Percentiles rank a stretch among this genome's conserved stretches.
Conservation (phyloP, 179 eudicot species). For the Corrigiola litoralis region DNA sequence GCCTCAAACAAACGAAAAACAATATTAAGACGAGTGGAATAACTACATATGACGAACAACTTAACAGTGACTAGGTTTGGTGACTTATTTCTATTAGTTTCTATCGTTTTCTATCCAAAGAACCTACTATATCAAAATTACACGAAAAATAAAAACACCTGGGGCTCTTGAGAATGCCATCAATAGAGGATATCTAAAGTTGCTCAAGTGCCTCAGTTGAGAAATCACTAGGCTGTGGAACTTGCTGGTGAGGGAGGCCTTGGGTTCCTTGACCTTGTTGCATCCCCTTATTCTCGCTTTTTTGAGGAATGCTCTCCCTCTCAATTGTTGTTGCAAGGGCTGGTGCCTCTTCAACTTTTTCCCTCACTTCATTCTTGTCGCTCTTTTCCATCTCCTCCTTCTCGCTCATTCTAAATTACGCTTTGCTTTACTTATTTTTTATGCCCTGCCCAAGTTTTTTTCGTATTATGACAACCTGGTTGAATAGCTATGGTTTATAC, state of each 20-base stretch:
- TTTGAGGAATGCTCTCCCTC: background rate
- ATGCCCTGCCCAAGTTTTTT: too few relatives aligned
- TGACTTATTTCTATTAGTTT: too few relatives aligned
- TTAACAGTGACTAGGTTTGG: too few relatives aligned
- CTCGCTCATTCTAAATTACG: too few relatives aligned
- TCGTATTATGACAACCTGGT: too few relatives aligned
- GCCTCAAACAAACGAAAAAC: too few relatives aligned
- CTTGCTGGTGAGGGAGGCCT: slow-evolving; percentile 35
- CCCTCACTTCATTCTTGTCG: background rate
- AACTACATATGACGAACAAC: too few relatives aligned
- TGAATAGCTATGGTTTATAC: too few relatives aligned
- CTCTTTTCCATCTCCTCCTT: too few relatives aligned
- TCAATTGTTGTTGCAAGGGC: background rate
- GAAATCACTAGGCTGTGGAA: slow-evolving; percentile 38
- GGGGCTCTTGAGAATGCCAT: background rate
- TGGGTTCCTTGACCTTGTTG: slow-evolving; percentile 3
- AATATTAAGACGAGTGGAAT: too few relatives aligned
- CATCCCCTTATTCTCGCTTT: slow-evolving; percentile 5
- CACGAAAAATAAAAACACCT: background rate
- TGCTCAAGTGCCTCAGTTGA: slow-evolving; percentile 29
- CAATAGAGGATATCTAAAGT: slow-evolving; percentile 6
- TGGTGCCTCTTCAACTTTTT: background rate
- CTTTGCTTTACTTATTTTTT: too few relatives aligned
- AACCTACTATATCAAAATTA: background rate
- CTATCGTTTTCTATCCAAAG: background rate